phyloP scores from a whole-genome alignment of 352 stramenopile genomes.

The Saprolegnia diclina region DNA sequence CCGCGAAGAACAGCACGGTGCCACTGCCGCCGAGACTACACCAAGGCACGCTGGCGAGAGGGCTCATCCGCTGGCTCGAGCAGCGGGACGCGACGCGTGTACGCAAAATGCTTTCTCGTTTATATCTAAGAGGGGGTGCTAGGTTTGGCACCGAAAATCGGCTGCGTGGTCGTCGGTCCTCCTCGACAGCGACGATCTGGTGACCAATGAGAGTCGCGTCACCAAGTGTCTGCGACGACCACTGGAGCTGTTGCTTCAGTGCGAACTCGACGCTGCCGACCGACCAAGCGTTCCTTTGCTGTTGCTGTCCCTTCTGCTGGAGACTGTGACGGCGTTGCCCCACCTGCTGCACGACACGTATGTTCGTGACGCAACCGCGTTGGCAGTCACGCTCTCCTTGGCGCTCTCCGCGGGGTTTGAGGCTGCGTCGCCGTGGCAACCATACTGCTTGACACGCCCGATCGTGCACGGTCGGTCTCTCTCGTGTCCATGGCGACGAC shows the following conservation, averaged over 20 bases:
- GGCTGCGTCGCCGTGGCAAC: no score
- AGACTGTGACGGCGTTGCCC: not conserved
- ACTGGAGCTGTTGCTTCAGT: conserved; percentile 5
- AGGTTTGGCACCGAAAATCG: not conserved
- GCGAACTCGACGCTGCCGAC: not conserved
- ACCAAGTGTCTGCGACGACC: conserved; percentile 13
- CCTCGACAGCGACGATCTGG: conserved; percentile 2
- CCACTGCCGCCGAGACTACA: no score
- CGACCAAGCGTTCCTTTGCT: not conserved
- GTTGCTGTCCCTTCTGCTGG: not conserved
- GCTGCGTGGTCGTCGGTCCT: conserved; percentile 7
- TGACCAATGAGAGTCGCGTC: not conserved
- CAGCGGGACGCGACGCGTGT: no score
- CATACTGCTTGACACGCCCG: not conserved
- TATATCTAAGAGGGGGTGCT: not conserved
- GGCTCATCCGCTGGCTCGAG: no score
- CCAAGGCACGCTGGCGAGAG: no score
- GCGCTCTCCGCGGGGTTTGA: no score
- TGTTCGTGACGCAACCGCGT: no score
- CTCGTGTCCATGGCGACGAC: not conserved
- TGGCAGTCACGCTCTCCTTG: no score
- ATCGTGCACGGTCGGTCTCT: not conserved
- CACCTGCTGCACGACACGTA: no score
- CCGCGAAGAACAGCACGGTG: no score
- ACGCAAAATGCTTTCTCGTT: not conserved